A percentile compares a stretch with the other conserved stretches of the same genome.
Evolutionary conservation across 768 basidiomycete species (phyloP).

Genomic region (Rhodotorula graminis): DNA sequence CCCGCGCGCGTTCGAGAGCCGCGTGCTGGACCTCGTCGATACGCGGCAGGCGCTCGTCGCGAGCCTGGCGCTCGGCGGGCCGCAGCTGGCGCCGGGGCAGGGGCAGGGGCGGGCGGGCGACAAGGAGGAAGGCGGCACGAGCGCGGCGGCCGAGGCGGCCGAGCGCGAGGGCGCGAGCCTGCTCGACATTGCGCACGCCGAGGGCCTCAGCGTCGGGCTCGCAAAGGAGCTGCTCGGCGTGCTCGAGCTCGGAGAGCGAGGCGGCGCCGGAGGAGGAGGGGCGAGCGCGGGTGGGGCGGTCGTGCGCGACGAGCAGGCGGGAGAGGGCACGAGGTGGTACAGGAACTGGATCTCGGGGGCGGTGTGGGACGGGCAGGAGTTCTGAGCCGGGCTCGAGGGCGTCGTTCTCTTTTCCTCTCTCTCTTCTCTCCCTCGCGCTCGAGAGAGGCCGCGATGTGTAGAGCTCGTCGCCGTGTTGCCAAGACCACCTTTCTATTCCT

Average conservation of each 20-base stretch:
- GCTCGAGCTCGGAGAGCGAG: conserved; percentile 61
- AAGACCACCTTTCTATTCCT: no score
- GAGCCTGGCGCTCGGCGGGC: conserved; percentile 1
- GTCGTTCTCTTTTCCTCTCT: no score
- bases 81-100: no score
- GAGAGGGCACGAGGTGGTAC: conserved; percentile 41
- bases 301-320: conserved; percentile 66
- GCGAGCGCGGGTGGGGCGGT: conserved; percentile 43
- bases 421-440: no score
- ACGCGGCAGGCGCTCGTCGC: conserved; percentile 12
- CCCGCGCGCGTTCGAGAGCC: conserved; percentile 61
- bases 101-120: no score
- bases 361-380: conserved; percentile 18
- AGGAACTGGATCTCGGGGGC: conserved; percentile 10
- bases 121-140: not conserved
- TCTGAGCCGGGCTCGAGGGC: not conserved
- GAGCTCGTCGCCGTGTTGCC: not conserved
- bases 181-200: conserved; percentile 54
- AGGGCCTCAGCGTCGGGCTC: conserved; percentile 67
- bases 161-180: not conserved
- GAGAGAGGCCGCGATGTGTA: no score
- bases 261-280: not conserved
- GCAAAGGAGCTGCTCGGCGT: conserved; percentile 70
- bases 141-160: not conserved
- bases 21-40: conserved; percentile 57